Conservation (phyloP, 192 early-diverging fungal species). For the Phycomyces blakesleeanus region DNA sequence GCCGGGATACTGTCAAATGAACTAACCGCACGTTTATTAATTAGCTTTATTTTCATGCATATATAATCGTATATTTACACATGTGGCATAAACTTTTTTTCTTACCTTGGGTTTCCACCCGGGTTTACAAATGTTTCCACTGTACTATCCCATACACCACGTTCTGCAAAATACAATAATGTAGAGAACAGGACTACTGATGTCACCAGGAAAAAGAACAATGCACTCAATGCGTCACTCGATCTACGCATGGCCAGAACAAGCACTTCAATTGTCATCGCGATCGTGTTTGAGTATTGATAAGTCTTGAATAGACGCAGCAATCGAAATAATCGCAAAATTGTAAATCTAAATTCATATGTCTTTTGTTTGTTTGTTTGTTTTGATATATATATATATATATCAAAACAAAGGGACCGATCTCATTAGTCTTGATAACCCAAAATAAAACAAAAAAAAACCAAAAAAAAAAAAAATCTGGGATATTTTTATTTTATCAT, state of each 20-base stretch:
- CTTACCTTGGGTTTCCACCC: conserved; percentile 62
- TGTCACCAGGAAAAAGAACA: conserved; percentile 71
- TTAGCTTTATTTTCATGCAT: too few species aligned
- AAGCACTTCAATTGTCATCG: conserved; percentile 83
- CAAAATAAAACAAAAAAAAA: too few species aligned
- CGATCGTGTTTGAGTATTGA: conserved; percentile 76
- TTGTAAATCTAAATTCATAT: conserved; percentile 81
- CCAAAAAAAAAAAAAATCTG: too few species aligned
- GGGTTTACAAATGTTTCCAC: conserved; percentile 61
- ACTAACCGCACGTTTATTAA: conserved; percentile 21
- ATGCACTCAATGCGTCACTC: conserved; percentile 67
- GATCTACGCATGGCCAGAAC: conserved; percentile 73
- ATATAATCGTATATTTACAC: too few species aligned
- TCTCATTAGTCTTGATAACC: background rate
- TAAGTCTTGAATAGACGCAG: conserved; percentile 77
- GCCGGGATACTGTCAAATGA: conserved; percentile 77
- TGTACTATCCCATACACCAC: conserved; percentile 70
- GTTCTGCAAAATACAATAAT: conserved; percentile 78
- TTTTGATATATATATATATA: too few species aligned
- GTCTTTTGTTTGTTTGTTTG: too few species aligned
- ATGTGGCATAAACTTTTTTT: background rate
- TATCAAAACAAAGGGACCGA: too few species aligned
- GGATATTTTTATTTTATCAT: too few species aligned
- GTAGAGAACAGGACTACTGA: conserved; percentile 71
- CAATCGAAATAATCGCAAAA: conserved; percentile 70